Base-by-base conservation (phyloP, 2,329 filamentous ascomycete species). In the Chalaropsis thielavioides region DNA sequence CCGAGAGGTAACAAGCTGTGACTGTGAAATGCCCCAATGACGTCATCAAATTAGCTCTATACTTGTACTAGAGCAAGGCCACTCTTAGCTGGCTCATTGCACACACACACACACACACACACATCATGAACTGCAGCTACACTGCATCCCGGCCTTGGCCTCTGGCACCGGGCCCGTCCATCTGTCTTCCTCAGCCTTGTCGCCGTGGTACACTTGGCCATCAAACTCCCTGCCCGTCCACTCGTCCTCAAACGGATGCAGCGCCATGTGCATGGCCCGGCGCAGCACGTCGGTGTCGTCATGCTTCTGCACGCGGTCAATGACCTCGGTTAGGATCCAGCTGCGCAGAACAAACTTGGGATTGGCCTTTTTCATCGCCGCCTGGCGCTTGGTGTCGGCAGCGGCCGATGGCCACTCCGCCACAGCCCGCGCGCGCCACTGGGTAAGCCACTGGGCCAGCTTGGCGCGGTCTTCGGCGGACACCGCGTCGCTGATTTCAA, bases 321-420 rank as follows among this genome's bases (percentile, higher is more conserved):
- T 97, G 15, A 99, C 74, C 74, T 99, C 94, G 73, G 97, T 92
- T 22, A 99, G 79, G 62, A 99, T 83, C 92, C 92, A 99, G 19
- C 88, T 86, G 59, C 91, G 83, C 0, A 94, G 90, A 0, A 96
- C 79, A 71, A 99, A 99, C 76, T 89, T 96, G 1, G 94, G 94
- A 72, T 99, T 99, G 24, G 92, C 88, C 31, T 77, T 79, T 76
- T 88, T 90, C 94, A 97, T 97, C 13, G 82, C 83, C 38, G 72
- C 74, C 66, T 85, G 82, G 68, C 92, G 80, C 70, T 87, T 82
- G 2, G 75, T 77, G 59, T 95, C 86, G 1, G 73, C 76, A 1
- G 73, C 72, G 0, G 75, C 72, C 0, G 75, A 75, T 2, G 78
- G 78, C 90, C 89, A 95, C 71, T 96, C 90, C 70, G 92, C 86